Conservation (phyloP, 1,284 basidiomycete genomes). For the Pisolithus thermaeus region DNA sequence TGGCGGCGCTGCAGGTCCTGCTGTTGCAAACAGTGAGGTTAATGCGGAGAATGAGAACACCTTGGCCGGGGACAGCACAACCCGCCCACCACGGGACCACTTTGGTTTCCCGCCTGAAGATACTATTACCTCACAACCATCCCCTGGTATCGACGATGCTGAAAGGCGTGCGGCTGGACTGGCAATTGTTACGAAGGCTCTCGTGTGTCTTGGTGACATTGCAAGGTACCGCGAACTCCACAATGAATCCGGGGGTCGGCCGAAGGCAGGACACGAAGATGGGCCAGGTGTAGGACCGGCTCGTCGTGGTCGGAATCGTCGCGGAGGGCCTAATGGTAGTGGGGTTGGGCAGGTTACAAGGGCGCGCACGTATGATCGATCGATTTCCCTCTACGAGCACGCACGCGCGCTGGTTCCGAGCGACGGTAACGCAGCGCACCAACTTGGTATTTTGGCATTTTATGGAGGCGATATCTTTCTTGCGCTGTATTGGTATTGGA, state of each 20-base stretch:
- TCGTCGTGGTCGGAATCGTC: slow-evolving; percentile 39
- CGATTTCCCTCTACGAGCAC: slow-evolving; percentile 79
- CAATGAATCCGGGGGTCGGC: slow-evolving; percentile 62
- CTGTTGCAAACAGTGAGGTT: background rate
- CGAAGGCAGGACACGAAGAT: slow-evolving; percentile 62
- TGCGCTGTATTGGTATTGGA: slow-evolving; percentile 84
- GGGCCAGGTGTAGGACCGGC: slow-evolving; percentile 27
- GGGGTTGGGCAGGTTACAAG: slow-evolving; percentile 39
- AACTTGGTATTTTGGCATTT: slow-evolving; percentile 88
- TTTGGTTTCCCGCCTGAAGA: slow-evolving; percentile 54
- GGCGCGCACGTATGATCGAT: slow-evolving; percentile 66
- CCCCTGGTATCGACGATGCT: slow-evolving; percentile 25
- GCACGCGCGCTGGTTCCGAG: slow-evolving; percentile 78
- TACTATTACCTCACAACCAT: slow-evolving; percentile 31
- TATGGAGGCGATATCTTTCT: slow-evolving; percentile 81
- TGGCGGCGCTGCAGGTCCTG: background rate
- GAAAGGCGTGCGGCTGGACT: slow-evolving; percentile 59
- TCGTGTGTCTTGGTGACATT: slow-evolving; percentile 92
- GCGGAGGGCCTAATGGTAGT: slow-evolving; percentile 35
- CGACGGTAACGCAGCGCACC: slow-evolving; percentile 87
- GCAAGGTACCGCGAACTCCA: slow-evolving; percentile 92
- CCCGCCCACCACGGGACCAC: slow-evolving; percentile 38
- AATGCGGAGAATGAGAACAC: slow-evolving; percentile 13
- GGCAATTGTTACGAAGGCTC: slow-evolving; percentile 76
- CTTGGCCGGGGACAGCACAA: slow-evolving; percentile 6